Percentiles rank a stretch among this genome's conserved stretches.
Evolutionary conservation across 805 yeast genomes (phyloP).

Genomic region (Wickerhamomyces chaumierensis): DNA sequence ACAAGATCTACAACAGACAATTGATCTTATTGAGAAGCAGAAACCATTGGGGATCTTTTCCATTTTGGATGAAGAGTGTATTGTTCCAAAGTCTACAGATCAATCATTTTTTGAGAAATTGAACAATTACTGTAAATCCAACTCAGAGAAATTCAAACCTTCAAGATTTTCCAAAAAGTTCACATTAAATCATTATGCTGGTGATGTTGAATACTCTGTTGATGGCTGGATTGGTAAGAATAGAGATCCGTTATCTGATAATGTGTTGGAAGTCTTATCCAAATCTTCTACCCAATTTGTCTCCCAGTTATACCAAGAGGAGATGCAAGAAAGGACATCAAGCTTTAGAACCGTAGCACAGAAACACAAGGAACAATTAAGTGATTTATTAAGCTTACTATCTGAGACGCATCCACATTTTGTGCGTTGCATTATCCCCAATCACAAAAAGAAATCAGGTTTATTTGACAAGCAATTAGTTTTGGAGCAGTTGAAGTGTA

Average conservation of each 20-base stretch:
- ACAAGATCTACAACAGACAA: constrained; percentile 86
- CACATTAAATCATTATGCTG: constrained; percentile 86
- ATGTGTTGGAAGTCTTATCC: constrained; percentile 49
- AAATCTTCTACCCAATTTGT: constrained; percentile 48
- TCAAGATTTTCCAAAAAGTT: constrained; percentile 72
- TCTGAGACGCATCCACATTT: constrained; percentile 87
- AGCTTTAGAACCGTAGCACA: constrained; percentile 73
- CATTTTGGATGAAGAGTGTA: constrained; percentile 87
- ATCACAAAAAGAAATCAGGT: constrained; percentile 58
- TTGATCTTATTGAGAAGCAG: constrained; percentile 73
- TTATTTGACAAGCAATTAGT: constrained; percentile 67
- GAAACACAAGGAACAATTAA: constrained; percentile 79
- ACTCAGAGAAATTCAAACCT: constrained; percentile 50
- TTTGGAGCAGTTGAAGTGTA: constrained; percentile 83
- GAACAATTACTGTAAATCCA: constrained; percentile 47
- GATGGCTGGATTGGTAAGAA: constrained; percentile 93
- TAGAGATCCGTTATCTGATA: constrained; percentile 83
- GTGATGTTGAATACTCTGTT: constrained; percentile 85
- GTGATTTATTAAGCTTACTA: constrained; percentile 58
- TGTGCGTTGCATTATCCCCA: constrained; percentile 92
- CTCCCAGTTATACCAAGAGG: constrained; percentile 37
- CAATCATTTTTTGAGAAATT: constrained; percentile 72
- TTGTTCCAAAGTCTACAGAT: constrained; percentile 86
- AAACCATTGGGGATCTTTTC: constrained; percentile 76
- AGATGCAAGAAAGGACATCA: constrained; percentile 22